Base-by-base conservation (phyloP, 345 rosid species). In the Gynandropsis gynandra region DNA sequence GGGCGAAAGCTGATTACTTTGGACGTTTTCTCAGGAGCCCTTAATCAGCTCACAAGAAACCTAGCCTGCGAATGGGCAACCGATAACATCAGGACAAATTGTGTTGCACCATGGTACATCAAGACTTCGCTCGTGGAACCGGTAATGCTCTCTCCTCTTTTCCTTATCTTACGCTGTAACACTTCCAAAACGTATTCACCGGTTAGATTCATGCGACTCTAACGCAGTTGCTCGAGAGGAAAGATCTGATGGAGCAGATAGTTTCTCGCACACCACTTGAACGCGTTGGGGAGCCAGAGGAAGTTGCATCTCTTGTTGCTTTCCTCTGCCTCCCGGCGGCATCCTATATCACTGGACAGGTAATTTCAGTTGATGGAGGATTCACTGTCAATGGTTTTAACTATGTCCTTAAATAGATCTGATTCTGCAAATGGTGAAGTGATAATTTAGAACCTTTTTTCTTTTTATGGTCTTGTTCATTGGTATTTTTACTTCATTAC, bases 11-110 rank as follows among this genome's bases (percentile, higher is more conserved):
- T 16, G 52, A 14, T 10, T 58, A 1, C 42, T 24, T 47, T 4
- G 33, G 15, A 5, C 65, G 48, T 35, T 10, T 36, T 65, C 16
- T 13, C 73, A 81, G 93, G 76, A 55, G 97, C 95, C 36, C 72
- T 86, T 38, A 86, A 89, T 74, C 95, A 83, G 56, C 79, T 89
- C 36, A 66, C 97, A 24, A 86, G 65, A 55, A 78, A 75, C 63
- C 72, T 89, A 65, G 97, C 97, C 66, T 89, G 94, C 11, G 94
- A 86, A 50, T 81, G 97, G 97, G 94, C 97, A 11, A 72, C 68
- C 8, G 97, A 86, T 75, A 86, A 89, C 47, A 89, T 86, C 62
- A 80, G 95, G 68, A 72, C 75, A 29, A 89, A 89, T 58, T 43
- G 65, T 31, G 87, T 89, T 33, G 93, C 95, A 5, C 97, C 94